Conservation (phyloP, 208 protist species). For the Leishmania amazonensis region DNA sequence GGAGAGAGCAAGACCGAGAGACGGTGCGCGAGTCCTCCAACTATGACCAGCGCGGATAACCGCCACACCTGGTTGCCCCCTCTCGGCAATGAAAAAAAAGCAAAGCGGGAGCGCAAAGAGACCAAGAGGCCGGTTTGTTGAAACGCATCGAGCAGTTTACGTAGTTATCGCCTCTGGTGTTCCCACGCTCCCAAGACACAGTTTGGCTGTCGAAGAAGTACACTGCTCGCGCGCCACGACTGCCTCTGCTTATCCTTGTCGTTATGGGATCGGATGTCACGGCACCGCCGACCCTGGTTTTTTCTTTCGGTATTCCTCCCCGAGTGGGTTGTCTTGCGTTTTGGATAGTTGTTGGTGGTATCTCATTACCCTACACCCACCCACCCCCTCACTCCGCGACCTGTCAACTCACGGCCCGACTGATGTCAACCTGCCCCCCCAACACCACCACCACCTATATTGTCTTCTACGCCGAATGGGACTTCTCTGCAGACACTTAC, state of each 20-base stretch:
- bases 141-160: not conserved
- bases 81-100: not conserved
- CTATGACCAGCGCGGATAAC: not conserved
- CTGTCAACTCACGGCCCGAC: not conserved
- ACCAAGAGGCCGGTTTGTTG: not conserved
- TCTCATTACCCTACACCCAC: not conserved
- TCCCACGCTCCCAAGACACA: not conserved
- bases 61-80: no score
- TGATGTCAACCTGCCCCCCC: not conserved
- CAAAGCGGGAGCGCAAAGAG: not conserved
- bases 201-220: not conserved
- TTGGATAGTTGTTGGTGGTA: not conserved
- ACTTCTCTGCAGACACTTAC: not conserved
- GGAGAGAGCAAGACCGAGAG: not conserved
- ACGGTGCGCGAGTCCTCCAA: not conserved
- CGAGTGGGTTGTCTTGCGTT: not conserved
- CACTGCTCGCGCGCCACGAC: not conserved
- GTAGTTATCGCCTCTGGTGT: not conserved
- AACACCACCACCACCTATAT: not conserved
- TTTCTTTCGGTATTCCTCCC: not conserved
- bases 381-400: no score
- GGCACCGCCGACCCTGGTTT: no score
- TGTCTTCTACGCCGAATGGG: not conserved
- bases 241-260: not conserved
- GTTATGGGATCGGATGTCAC: not conserved